Evolutionary conservation across 192 early-diverging fungal species (phyloP), one percentile per base, ranked within the genome.

Genomic region (Backusella parvicylindrica): DNA sequence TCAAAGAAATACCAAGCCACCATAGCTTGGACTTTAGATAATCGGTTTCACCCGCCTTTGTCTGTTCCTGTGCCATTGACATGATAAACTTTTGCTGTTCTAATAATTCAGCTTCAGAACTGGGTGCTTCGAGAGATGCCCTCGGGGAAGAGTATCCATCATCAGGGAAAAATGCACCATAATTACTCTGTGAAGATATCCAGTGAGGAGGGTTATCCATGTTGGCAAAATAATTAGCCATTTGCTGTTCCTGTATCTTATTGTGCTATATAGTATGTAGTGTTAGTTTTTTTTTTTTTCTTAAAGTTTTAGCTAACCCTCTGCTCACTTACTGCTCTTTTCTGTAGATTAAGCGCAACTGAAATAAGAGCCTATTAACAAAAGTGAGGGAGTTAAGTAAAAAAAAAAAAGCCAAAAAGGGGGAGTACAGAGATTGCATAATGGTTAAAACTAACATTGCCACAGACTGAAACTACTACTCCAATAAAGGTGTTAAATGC

Each of bases 281-380:
- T 37, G 43, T 47, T 4, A 0, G 40, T 49, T 26, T 49, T 30
- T 63, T 23, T 66, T 33, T 9, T 72, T 33, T 49, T 37, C 18
- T 75, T 56, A 21, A 56, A 41, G 37, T 38, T 38, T 38, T 11
- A 38, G 37, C 11, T 1, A 32, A 35, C 49, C 33, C 15, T 15
- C 12, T 26, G 70, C 56, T 84, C 83, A 43, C 75, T 76, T 81
- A 81, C 79, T 18, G 90, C 91, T 50, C 86, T 80, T 69, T 93
- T 93, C 79, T 93, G 92, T 23, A 93, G 72, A 76, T 93, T 93
- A 40, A 93, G 83, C 0, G 91, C 91, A 6, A 89, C 78, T 3
- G 91, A 92, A 28, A 93, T 93, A 26, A 89, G 80, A 68, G 89
- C 83, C 88, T 89, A 49, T 18, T n/a, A n/a, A n/a, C n/a, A n/a